Evolutionary conservation across 2,329 filamentous ascomycete genomes (phyloP).

Genomic region (Ascochyta rabiei): DNA sequence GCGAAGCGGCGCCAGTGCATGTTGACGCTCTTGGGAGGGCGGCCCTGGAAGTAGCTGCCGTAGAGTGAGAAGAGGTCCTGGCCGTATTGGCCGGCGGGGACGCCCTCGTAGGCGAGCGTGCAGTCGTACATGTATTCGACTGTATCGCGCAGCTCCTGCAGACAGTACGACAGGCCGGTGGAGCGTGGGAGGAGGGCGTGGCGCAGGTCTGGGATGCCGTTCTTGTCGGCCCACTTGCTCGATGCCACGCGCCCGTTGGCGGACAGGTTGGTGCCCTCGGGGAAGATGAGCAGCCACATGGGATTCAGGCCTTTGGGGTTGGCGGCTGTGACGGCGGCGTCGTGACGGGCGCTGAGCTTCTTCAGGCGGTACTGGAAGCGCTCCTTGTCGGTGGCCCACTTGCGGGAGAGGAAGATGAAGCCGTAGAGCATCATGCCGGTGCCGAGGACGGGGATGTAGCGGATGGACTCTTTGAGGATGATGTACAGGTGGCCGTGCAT

Average conservation of each 20-base stretch:
- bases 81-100: slow-evolving; percentile 73
- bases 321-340: slow-evolving; percentile 45
- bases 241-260: slow-evolving; percentile 74
- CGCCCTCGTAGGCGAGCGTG: slow-evolving; percentile 92
- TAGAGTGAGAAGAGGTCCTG: slow-evolving; percentile 86
- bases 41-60: slow-evolving; percentile 86
- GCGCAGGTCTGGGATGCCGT: slow-evolving; percentile 69
- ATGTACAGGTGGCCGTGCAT: slow-evolving; percentile 90
- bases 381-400: slow-evolving; percentile 80
- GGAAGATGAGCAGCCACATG: slow-evolving; percentile 90
- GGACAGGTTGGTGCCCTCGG: slow-evolving; percentile 84
- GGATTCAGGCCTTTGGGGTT: slow-evolving; percentile 64
- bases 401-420: slow-evolving; percentile 93
- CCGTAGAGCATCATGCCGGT: slow-evolving; percentile 84
- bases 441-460: slow-evolving; percentile 80
- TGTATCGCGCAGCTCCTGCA: slow-evolving; percentile 74
- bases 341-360: slow-evolving; percentile 66
- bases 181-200: slow-evolving; percentile 79
- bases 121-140: slow-evolving; percentile 90
- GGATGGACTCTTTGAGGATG: slow-evolving; percentile 86
- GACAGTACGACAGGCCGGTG: slow-evolving; percentile 79
- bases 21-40: slow-evolving; percentile 90
- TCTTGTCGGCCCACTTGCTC: slow-evolving; percentile 77
- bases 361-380: slow-evolving; percentile 75
- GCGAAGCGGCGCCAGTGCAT: slow-evolving; percentile 93